Percentiles rank a stretch among this genome's conserved stretches.
Conservation (phyloP, 805 yeast genomes). For the Metschnikowia noctiluminum region DNA sequence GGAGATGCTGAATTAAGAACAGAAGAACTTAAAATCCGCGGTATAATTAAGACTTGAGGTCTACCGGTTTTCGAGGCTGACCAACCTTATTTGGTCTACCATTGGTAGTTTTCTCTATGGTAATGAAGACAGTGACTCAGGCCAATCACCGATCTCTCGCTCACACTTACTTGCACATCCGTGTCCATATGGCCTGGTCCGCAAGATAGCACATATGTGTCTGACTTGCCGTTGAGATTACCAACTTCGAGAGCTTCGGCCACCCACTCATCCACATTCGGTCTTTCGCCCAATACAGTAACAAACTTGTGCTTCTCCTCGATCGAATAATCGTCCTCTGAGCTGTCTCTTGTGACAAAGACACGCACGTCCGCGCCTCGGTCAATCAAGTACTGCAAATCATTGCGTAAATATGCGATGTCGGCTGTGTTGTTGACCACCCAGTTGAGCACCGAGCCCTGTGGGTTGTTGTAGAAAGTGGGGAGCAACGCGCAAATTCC, state of each 20-base stretch:
- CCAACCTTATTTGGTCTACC: background rate
- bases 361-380: constrained; percentile 16
- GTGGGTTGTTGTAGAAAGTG: constrained; percentile 6
- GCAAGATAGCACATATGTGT: constrained; percentile 13
- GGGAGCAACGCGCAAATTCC: constrained; percentile 18
- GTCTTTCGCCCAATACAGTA: constrained; percentile 12
- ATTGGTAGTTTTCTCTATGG: constrained; percentile 13
- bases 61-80: too few species aligned
- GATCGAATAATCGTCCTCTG: constrained; percentile 10
- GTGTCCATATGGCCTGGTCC: constrained; percentile 17
- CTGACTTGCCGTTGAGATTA: background rate
- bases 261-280: constrained; percentile 13
- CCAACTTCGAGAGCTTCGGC: constrained; percentile 9
- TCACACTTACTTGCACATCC: constrained; percentile 10
- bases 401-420: constrained; percentile 9
- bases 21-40: too few species aligned
- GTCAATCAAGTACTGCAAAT: constrained; percentile 10
- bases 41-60: too few species aligned
- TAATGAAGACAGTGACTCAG: constrained; percentile 11
- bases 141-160: constrained; percentile 8
- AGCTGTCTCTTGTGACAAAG: constrained; percentile 6
- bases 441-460: constrained; percentile 15
- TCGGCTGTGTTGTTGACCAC: constrained; percentile 14
- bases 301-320: constrained; percentile 12
- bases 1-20: too few species aligned